A percentile compares a stretch with the other conserved stretches of the same genome.
Evolutionary conservation across 805 yeast genomes (phyloP).

Genomic region (Wickerhamiella cacticola): DNA sequence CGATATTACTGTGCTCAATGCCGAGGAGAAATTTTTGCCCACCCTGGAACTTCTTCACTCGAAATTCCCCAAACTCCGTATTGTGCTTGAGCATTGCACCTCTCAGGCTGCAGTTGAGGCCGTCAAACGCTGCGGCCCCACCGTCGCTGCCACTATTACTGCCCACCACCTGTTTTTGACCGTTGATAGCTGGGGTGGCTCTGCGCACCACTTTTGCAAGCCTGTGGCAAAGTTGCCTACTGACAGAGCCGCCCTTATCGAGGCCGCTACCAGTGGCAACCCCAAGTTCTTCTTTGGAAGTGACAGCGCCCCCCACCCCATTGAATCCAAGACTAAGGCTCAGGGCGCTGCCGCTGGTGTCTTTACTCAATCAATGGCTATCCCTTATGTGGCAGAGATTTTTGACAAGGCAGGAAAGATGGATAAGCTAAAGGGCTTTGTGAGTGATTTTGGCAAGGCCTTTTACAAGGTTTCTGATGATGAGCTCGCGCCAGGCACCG

Average conservation of each 20-base stretch:
- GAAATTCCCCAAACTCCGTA: slow-evolving; percentile 77
- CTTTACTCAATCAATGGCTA: slow-evolving; percentile 72
- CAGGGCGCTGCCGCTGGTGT: slow-evolving; percentile 97
- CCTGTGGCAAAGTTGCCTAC: slow-evolving; percentile 92
- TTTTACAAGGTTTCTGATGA: slow-evolving; percentile 53
- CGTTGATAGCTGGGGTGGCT: slow-evolving; percentile 93
- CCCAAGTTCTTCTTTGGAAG: slow-evolving; percentile 94
- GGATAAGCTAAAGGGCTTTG: slow-evolving; percentile 60
- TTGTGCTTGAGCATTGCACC: slow-evolving; percentile 90
- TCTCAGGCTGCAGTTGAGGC: slow-evolving; percentile 77
- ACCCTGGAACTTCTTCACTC: slow-evolving; percentile 64
- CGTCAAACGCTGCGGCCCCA: slow-evolving; percentile 52
- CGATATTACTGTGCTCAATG: slow-evolving; percentile 82
- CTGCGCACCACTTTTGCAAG: slow-evolving; percentile 88
- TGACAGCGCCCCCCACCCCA: slow-evolving; percentile 95
- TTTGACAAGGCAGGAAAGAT: slow-evolving; percentile 58
- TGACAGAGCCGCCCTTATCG: slow-evolving; percentile 67
- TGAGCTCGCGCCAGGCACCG: slow-evolving; percentile 38
- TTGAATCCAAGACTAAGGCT: slow-evolving; percentile 61
- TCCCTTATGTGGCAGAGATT: slow-evolving; percentile 75
- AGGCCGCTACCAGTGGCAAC: slow-evolving; percentile 84
- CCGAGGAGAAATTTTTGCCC: slow-evolving; percentile 86
- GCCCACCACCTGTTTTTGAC: slow-evolving; percentile 89
- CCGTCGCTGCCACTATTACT: slow-evolving; percentile 88
- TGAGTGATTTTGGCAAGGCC: slow-evolving; percentile 53